These are phyloP conservation scores for Pythium aquatile DNA, from an alignment of 352 stramenopile genomes.

Conservation along the genomic window DNA sequence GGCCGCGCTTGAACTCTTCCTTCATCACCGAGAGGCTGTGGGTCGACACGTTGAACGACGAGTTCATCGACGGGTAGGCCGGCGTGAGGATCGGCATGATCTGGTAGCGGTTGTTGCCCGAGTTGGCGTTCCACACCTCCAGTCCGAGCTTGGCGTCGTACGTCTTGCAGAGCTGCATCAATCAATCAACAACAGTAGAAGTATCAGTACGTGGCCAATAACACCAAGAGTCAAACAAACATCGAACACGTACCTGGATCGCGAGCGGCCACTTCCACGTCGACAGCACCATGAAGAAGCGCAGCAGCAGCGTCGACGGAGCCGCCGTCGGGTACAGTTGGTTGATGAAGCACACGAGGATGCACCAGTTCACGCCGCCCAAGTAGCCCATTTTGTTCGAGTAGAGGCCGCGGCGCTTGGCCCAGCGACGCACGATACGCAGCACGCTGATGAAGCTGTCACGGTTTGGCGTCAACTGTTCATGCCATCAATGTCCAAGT, in stretches of 20 bases:
- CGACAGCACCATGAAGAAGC: constrained; percentile 91
- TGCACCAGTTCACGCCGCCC: constrained; percentile 98
- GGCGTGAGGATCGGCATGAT: constrained; percentile 99
- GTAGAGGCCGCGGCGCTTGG: constrained; percentile 94
- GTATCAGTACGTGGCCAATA: neutral
- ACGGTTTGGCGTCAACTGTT: constrained; percentile 72
- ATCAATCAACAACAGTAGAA: neutral
- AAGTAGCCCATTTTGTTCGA: constrained; percentile 99
- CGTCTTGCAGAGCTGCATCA: constrained; percentile 72
- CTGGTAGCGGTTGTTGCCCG: constrained; percentile 89
- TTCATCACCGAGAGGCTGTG: constrained; percentile 95
- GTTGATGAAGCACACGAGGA: constrained; percentile 97
- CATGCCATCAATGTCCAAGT: neutral
- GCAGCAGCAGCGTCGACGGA: constrained; percentile 76
- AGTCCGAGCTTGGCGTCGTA: constrained; percentile 84
- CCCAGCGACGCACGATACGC: constrained; percentile 85
- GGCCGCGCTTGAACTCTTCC: constrained; percentile 88
- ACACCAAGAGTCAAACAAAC: neutral
- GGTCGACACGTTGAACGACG: constrained; percentile 96
- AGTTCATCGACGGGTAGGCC: constrained; percentile 99
- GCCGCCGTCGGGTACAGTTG: constrained; percentile 86
- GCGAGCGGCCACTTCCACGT: constrained; percentile 90
- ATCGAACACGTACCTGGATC: constrained; percentile 66
- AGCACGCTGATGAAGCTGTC: constrained; percentile 89
- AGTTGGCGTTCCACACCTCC: constrained; percentile 88